A percentile compares a stretch with the other conserved stretches of the same genome.
These are phyloP conservation scores for Cryptococcus amylolentus DNA, from an alignment of 1,284 basidiomycete species.

Conservation along the genomic window DNA sequence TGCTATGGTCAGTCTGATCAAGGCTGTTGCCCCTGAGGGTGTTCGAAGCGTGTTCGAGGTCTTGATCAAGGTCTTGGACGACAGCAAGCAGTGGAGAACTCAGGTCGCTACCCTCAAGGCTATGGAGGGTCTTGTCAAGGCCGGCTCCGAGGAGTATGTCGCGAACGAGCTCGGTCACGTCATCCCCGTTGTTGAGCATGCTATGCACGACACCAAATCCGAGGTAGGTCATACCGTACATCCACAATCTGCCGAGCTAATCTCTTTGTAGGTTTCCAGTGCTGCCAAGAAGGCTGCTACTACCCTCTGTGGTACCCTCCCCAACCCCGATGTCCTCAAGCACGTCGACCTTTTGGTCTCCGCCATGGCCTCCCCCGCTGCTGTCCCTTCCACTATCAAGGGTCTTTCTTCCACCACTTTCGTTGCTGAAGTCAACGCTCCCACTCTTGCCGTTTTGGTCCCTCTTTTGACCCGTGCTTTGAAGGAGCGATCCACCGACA, in stretches of 20 bases:
- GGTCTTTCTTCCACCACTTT: slow-evolving; percentile 87
- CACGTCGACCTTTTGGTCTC: slow-evolving; percentile 89
- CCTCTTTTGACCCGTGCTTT: slow-evolving; percentile 88
- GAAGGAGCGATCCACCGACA: slow-evolving; percentile 95
- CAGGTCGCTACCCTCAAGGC: slow-evolving; percentile 93
- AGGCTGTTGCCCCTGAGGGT: slow-evolving; percentile 79
- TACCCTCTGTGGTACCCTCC: slow-evolving; percentile 83
- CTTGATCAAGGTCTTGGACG: slow-evolving; percentile 71
- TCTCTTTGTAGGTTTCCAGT: slow-evolving; percentile 64
- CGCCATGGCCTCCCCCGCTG: slow-evolving; percentile 84
- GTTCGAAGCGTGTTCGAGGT: slow-evolving; percentile 68
- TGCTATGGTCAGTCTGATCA: slow-evolving; percentile 81
- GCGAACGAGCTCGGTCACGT: slow-evolving; percentile 78
- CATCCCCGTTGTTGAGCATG: slow-evolving; percentile 80
- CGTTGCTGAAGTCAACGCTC: slow-evolving; percentile 94
- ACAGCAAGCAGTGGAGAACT: slow-evolving; percentile 83
- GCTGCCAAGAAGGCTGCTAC: slow-evolving; percentile 92
- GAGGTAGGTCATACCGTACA: slow-evolving; percentile 60
- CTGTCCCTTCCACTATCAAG: slow-evolving; percentile 91
- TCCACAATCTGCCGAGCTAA: not conserved
- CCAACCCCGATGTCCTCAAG: slow-evolving; percentile 87
- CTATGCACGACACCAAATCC: slow-evolving; percentile 96
- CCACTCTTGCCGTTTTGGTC: slow-evolving; percentile 92
- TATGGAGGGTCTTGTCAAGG: slow-evolving; percentile 67
- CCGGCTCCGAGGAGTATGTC: slow-evolving; percentile 71